phyloP scores from a whole-genome alignment of 1,139 yeast species.

The Geotrichum restrictum region DNA sequence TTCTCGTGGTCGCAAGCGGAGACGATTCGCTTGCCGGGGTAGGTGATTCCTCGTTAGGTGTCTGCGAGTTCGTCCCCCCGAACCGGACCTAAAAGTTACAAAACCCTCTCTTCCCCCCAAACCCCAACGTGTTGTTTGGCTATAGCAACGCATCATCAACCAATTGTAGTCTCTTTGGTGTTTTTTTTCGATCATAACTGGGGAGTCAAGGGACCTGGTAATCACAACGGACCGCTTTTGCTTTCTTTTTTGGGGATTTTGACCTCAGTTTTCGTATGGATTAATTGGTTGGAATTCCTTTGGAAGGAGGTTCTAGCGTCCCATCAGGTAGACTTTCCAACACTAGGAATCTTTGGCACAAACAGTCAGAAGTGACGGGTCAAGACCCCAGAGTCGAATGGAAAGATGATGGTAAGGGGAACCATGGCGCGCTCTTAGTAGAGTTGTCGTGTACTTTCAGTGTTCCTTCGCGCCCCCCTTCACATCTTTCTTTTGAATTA shows the following conservation, averaged over 20 bases:
- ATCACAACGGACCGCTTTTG: background rate
- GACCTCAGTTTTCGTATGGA: too few relatives aligned
- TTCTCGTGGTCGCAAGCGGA: background rate
- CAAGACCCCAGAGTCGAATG: too few relatives aligned
- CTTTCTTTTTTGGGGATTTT: background rate
- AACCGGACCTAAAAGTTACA: background rate
- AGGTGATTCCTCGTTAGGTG: background rate
- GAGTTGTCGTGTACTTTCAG: constrained; percentile 11
- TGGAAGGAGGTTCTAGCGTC: too few relatives aligned
- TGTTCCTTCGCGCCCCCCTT: background rate
- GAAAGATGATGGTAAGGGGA: background rate
- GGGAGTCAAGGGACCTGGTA: too few relatives aligned
- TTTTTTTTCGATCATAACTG: background rate
- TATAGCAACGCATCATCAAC: background rate
- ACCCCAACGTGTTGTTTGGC: constrained; percentile 5
- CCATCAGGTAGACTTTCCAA: too few relatives aligned
- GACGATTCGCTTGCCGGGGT: background rate
- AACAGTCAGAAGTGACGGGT: background rate
- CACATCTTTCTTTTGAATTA: background rate
- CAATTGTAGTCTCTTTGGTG: constrained; percentile 11
- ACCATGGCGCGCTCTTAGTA: constrained; percentile 6
- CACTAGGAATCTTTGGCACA: too few relatives aligned
- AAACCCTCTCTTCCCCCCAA: background rate
- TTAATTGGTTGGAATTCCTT: too few relatives aligned
- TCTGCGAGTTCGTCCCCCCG: background rate